Evolutionary conservation across 2,329 filamentous ascomycete genomes (phyloP).

Genomic region (Colletotrichum sp.): DNA sequence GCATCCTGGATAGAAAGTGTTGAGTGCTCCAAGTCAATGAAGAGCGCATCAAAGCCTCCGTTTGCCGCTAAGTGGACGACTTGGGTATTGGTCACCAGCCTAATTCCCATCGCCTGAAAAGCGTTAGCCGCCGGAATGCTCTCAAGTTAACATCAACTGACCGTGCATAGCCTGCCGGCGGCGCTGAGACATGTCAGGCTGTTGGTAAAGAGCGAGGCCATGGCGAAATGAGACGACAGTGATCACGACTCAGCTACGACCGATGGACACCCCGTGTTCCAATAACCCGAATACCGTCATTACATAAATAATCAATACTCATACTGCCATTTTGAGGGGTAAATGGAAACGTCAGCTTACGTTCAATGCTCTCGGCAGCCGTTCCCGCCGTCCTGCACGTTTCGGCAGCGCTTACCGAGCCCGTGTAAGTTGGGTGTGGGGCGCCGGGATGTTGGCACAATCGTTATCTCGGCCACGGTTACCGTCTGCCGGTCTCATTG

Average conservation of each 20-base stretch:
- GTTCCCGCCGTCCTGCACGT: background rate
- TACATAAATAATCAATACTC: background rate
- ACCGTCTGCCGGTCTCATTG: background rate
- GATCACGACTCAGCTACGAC: background rate
- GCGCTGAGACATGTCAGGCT: background rate
- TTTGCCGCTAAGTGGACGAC: constrained; percentile 36
- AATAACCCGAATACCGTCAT: background rate
- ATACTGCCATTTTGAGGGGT: background rate
- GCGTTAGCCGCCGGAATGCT: background rate
- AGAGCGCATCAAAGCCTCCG: constrained; percentile 37
- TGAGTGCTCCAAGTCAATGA: constrained; percentile 43
- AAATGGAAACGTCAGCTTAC: background rate
- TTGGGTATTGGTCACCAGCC: constrained; percentile 27
- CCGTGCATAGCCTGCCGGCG: constrained; percentile 1
- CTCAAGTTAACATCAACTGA: background rate
- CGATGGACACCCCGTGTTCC: background rate
- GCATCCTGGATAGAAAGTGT: constrained; percentile 32
- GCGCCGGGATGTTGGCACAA: background rate
- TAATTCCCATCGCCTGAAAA: constrained; percentile 30
- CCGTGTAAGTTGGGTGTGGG: background rate
- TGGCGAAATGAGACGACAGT: background rate
- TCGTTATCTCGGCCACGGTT: background rate
- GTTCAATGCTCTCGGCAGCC: background rate
- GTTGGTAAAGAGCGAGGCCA: constrained; percentile 1
- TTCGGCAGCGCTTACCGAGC: background rate